Evolutionary conservation across 192 early-diverging fungal species (phyloP), one percentile per base, ranked within the genome.

Genomic region (Gonapodya sp.): DNA sequence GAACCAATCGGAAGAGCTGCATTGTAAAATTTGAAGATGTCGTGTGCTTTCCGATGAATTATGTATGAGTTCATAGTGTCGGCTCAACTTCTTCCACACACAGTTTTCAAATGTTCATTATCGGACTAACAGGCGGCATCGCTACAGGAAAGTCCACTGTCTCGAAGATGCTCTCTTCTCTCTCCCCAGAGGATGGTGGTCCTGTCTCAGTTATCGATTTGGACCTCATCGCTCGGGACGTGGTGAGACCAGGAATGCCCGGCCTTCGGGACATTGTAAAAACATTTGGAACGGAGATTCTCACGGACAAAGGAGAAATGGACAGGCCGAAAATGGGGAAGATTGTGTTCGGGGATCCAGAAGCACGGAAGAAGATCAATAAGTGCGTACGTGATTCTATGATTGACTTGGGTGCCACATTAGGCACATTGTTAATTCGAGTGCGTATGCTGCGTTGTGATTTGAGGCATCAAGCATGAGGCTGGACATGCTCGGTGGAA

Each of bases 121-220:
- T 98, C 36, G 97, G 97, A 14, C 88, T 99, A 37, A 99, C 97
- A 2, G 97, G 97, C 79, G 96, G 96, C 34, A 99, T 99, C 75
- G 94, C 96, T 34, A 91, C 93, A 14, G 94, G 93, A 84, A 87
- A 82, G 73, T 46, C 46, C 37, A 79, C 31, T 46, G 78, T 64
- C 0, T 35, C 30, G 73, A 64, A 35, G 8, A 24, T 35, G 35
- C 36, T 73, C 31, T 0, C 46, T 72, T 81, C 36, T 2, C 88
- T 91, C 34, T 86, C 97, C 35, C 77, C 80, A 14, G 84, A 89
- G 0, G 82, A 82, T 33, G 85, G 82, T 0, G 84, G 94, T 30
- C 93, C 96, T 1, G 87, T 99, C 24, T 24, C 46, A 16, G 46
- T 64, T 64, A 91, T 99, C 34, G 97, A 99, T 81, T 94, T 95